A percentile compares a stretch with the other conserved stretches of the same genome.
phyloP scores from a whole-genome alignment of 1,284 basidiomycete species.

The Tylopilus orsonianus region DNA sequence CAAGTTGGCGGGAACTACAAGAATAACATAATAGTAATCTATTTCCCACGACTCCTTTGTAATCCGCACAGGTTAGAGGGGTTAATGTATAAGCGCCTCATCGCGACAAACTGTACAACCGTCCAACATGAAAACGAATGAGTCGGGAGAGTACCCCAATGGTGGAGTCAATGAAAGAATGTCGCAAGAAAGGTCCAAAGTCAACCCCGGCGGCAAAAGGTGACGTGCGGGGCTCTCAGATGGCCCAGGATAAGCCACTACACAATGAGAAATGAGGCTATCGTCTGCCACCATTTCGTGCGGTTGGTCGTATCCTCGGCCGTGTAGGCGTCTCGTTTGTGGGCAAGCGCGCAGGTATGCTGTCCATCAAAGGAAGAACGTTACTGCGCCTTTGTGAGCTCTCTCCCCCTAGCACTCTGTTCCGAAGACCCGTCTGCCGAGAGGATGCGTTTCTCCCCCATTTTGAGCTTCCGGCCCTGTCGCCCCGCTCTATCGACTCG shows the following conservation, averaged over 20 bases:
- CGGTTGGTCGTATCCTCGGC: slow-evolving; percentile 43
- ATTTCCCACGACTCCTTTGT: slow-evolving; percentile 32
- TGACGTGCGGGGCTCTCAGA: no score
- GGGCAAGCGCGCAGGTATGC: slow-evolving; percentile 34
- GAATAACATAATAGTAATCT: slow-evolving; percentile 25
- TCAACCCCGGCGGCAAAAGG: neutral
- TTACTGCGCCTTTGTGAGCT: slow-evolving; percentile 23
- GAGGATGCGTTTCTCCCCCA: slow-evolving; percentile 36
- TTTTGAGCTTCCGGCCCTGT: slow-evolving; percentile 37
- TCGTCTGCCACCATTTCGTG: slow-evolving; percentile 29
- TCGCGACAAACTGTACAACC: slow-evolving; percentile 9
- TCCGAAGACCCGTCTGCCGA: slow-evolving; percentile 16
- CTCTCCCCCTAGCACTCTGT: slow-evolving; percentile 19
- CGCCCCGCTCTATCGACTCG: slow-evolving; percentile 34
- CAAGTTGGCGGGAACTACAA: neutral
- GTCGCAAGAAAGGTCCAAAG: slow-evolving; percentile 17
- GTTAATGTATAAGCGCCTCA: slow-evolving; percentile 1
- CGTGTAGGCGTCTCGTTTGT: slow-evolving; percentile 65
- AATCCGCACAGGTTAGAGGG: slow-evolving; percentile 9
- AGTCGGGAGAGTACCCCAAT: slow-evolving; percentile 9
- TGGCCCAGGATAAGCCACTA: no score
- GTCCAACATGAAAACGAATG: slow-evolving; percentile 21
- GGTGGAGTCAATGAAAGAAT: slow-evolving; percentile 10
- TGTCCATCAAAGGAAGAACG: slow-evolving; percentile 21
- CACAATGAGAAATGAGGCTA: slow-evolving; percentile 12